Evolutionary conservation across 495 filamentous ascomycete genomes (phyloP).

Genomic region (Lasiosphaeria hispida): DNA sequence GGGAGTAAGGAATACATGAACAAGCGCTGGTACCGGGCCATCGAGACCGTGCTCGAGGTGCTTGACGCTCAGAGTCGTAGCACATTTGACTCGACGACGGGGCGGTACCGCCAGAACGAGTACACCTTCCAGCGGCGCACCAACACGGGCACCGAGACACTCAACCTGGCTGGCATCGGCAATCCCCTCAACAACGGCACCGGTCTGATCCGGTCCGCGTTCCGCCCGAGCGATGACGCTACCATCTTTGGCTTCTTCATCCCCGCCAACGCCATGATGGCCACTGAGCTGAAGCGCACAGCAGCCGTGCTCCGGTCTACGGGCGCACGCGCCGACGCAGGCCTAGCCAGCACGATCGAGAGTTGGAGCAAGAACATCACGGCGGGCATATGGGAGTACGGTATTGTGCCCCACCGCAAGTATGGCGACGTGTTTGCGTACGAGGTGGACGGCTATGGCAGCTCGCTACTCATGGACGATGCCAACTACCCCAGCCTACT

Average conservation of each 20-base stretch:
- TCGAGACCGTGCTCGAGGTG: constrained; percentile 69
- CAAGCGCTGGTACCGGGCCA: constrained; percentile 72
- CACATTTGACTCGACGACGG: constrained; percentile 70
- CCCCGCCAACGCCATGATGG: constrained; percentile 94
- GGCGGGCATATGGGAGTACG: constrained; percentile 80
- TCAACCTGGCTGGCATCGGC: constrained; percentile 76
- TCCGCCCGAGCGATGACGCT: constrained; percentile 97
- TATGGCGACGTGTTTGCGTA: constrained; percentile 93
- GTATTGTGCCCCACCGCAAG: constrained; percentile 77
- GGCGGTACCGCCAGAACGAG: constrained; percentile 62
- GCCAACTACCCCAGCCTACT: constrained; percentile 92
- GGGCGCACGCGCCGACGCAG: constrained; percentile 43
- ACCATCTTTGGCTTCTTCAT: constrained; percentile 95
- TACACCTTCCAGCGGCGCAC: constrained; percentile 87
- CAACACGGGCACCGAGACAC: constrained; percentile 81
- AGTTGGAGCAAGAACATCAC: constrained; percentile 66
- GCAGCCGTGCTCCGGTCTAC: constrained; percentile 63
- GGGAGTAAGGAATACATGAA: constrained; percentile 74
- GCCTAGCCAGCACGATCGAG: constrained; percentile 54
- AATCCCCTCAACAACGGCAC: constrained; percentile 87
- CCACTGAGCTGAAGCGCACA: constrained; percentile 79
- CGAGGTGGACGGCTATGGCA: constrained; percentile 95
- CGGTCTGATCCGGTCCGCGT: constrained; percentile 84
- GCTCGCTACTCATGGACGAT: constrained; percentile 91
- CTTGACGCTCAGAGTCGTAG: constrained; percentile 74